Evolutionary conservation across 2,329 filamentous ascomycete species (phyloP), one percentile per base, ranked within the genome.

Genomic region (Pyricularia pennisetigena): DNA sequence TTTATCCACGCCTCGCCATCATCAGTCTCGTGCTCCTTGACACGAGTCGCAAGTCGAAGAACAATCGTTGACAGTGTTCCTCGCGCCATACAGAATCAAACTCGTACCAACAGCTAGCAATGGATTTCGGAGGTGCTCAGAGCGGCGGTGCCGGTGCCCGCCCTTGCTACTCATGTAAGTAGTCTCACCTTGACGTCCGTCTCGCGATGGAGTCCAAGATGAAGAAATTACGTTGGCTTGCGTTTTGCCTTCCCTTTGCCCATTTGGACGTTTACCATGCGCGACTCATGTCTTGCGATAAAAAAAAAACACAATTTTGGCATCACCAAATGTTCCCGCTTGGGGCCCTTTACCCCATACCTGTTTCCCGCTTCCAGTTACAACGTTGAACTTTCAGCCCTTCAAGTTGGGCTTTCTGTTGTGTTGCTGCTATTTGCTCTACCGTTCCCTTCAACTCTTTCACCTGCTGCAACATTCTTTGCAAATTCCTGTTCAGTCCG

Each of bases 101-200:
- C 57, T 26, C 23, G 23, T 26, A 28, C 16, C 41, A 49, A 14
- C 35, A 61, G 28, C 23, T 61, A 61, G 57, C 57, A 61, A 72
- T 73, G 72, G 72, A 73, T 65, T 73, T 69, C 70, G 72, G 72
- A 64, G 32, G 35, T 69, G 69, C 68, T 65, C 71, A 72, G 63
- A 28, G 28, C 23, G 66, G 66, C 49, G 66, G 66, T 29, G 65
- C 41, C 65, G 65, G 65, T 30, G 65, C 32, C 65, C 65, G 66
- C 54, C 70, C 70, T 35, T 73, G 72, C 72, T 73, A 72, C 71
- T 72, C 68, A 69, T 73, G 72, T 73, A 68, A 73, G 72, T 73
- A 30, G 24, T 49, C 54, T 29, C 65, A 29, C 29, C 35, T 10
- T n/a, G 23, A 32, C 57, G 16, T 61, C 49, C 26, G 10, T 61